phyloP scores from a whole-genome alignment of 2,329 filamentous ascomycete genomes.

The Fusarium transvaalense region DNA sequence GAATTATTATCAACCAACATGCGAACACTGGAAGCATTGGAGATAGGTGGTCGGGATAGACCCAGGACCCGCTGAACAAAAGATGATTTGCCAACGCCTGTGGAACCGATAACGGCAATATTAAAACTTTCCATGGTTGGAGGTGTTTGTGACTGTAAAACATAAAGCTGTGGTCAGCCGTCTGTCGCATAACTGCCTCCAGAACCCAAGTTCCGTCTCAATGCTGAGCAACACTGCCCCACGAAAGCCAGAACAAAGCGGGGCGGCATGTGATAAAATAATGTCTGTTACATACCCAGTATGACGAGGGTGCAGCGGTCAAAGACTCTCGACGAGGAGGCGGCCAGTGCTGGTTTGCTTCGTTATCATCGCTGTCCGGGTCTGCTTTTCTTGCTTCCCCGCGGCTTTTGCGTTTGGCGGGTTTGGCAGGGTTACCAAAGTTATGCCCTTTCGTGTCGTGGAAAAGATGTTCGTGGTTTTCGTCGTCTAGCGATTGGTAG shows the following conservation, averaged over 20 bases:
- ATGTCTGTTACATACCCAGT: slow-evolving; percentile 54
- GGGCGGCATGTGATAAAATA: slow-evolving; percentile 41
- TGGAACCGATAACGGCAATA: slow-evolving; percentile 75
- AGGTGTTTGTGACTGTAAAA: slow-evolving; percentile 50
- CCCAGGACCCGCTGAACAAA: slow-evolving; percentile 74
- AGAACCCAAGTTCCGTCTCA: background rate
- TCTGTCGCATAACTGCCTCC: slow-evolving; percentile 36
- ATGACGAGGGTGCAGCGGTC: slow-evolving; percentile 55
- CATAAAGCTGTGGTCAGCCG: slow-evolving; percentile 44
- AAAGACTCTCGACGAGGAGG: slow-evolving; percentile 64
- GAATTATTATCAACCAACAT: slow-evolving; percentile 69
- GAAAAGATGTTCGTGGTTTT: slow-evolving; percentile 51
- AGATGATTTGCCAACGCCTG: slow-evolving; percentile 75
- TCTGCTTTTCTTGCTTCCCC: slow-evolving; percentile 36
- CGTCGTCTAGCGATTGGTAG: slow-evolving; percentile 48
- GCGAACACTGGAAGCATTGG: slow-evolving; percentile 67
- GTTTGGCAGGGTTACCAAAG: slow-evolving; percentile 13
- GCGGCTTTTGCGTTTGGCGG: slow-evolving; percentile 24
- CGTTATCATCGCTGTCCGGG: slow-evolving; percentile 47
- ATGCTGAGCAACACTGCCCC: slow-evolving; percentile 42
- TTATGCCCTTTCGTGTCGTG: slow-evolving; percentile 41
- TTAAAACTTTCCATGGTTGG: slow-evolving; percentile 70
- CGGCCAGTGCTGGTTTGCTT: slow-evolving; percentile 55
- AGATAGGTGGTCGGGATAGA: slow-evolving; percentile 64
- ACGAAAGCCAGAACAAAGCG: slow-evolving; percentile 37